Evolutionary conservation across 768 basidiomycete species (phyloP).

Genomic region (Lentinula boryana): DNA sequence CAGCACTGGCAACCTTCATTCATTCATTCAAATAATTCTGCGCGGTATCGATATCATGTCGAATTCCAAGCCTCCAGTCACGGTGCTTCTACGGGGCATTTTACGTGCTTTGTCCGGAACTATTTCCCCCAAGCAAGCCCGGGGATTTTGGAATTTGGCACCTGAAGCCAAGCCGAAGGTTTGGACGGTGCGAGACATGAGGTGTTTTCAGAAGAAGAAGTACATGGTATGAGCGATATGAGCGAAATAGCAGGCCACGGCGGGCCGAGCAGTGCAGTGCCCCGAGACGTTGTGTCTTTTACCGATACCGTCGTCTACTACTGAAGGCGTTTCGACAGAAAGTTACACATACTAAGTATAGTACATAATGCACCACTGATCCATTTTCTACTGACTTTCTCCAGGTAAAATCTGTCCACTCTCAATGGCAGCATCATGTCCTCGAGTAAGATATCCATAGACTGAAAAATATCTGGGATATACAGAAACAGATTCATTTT

Average conservation of each 20-base stretch:
- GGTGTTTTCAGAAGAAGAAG: not conserved
- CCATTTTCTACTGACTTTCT: constrained; percentile 5
- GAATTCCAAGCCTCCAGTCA: constrained; percentile 34
- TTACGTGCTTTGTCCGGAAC: constrained; percentile 26
- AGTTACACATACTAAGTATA: too few species aligned
- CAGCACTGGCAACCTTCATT: too few species aligned
- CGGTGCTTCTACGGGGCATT: constrained; percentile 23
- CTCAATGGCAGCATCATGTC: constrained; percentile 22
- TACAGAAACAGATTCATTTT: not conserved
- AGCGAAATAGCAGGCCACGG: not conserved
- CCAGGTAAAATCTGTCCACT: constrained; percentile 20
- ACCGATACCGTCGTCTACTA: too few species aligned
- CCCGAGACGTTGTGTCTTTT: too few species aligned
- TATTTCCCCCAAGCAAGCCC: constrained; percentile 50
- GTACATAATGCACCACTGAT: too few species aligned
- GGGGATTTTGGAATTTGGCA: constrained; percentile 32
- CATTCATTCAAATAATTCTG: constrained; percentile 42
- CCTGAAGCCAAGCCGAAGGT: constrained; percentile 10
- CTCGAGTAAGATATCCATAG: constrained; percentile 25
- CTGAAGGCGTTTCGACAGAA: too few species aligned
- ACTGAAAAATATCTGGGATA: constrained; percentile 22
- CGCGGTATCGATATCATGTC: constrained; percentile 34
- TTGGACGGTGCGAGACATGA: not conserved
- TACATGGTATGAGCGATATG: not conserved
- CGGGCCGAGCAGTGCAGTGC: not conserved